Base-by-base conservation (phyloP, 2,329 filamentous ascomycete genomes). In the Lasiodiplodia gonubiensis region DNA sequence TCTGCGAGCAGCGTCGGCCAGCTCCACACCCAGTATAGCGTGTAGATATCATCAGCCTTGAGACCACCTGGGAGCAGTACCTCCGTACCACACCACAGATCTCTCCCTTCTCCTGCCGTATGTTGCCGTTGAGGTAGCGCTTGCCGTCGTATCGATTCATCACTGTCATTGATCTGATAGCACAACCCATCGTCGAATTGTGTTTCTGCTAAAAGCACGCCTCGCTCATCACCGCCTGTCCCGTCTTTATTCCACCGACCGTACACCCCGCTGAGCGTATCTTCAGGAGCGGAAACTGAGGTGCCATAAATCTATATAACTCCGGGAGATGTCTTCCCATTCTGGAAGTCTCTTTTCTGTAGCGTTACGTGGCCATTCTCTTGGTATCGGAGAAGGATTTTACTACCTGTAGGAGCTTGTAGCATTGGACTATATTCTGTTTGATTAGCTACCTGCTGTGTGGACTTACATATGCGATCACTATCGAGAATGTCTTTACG, bases 11-110 rank as follows among this genome's bases (percentile, higher is more conserved):
- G 71, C n/a, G 88, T 89, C 2, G 90, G 90, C 93, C 93, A 99
- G 78, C 97, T 91, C 95, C 95, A 98, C 53, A 97, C 90, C 94
- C 94, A 98, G 83, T 97, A 97, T 63, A 97, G 81, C 3, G 93
- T 94, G 77, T 94, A 92, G 35, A 85, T 85, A 35, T 88, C 86
- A 54, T 88, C 88, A 12, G 83, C 78, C n/a, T 85, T 78, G 55
- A 88, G 82, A 72, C 91, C 86, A 5, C 82, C 75, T 0, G 95
- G 95, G 16, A 99, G 82, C 74, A 89, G 84, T 57, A 97, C 82
- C 74, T 95, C 89, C 42, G 89, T 90, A 79, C 97, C 94, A 80
- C 95, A 98, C 82, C 86, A 89, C 61, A 94, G 83, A 21, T 54
- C 52, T 35, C 30, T 21, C 12, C 52, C 52, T 10, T 54, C 52